phyloP scores from a whole-genome alignment of 1,139 yeast genomes.

The Hemisphaericaspora subhashii region DNA sequence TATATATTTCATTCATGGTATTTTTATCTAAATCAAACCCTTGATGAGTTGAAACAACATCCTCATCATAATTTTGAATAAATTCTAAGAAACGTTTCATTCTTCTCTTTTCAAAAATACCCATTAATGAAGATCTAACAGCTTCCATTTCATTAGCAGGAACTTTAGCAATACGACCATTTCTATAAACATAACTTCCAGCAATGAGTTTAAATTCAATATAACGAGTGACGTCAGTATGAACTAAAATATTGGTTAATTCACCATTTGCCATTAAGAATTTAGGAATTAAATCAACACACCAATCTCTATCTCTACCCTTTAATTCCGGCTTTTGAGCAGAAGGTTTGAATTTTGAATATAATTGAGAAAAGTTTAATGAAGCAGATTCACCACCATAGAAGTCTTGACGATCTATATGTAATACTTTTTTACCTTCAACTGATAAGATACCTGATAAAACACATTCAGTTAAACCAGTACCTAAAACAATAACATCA shows the following conservation, averaged over 20 bases:
- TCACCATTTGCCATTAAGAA: constrained; percentile 98
- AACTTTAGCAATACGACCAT: constrained; percentile 89
- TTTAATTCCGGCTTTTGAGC: constrained; percentile 69
- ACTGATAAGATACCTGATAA: constrained; percentile 91
- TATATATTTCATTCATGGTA: constrained; percentile 90
- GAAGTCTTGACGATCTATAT: constrained; percentile 94
- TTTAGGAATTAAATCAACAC: constrained; percentile 94
- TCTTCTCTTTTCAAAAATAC: constrained; percentile 92
- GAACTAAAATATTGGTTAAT: constrained; percentile 89
- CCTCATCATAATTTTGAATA: constrained; percentile 80
- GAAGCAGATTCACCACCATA: constrained; percentile 87
- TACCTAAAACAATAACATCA: constrained; percentile 64
- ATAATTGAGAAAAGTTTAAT: constrained; percentile 60
- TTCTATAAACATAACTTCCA: constrained; percentile 91
- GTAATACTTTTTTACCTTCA: constrained; percentile 88
- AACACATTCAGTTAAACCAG: constrained; percentile 95
- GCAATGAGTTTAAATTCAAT: constrained; percentile 94
- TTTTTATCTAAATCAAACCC: constrained; percentile 82
- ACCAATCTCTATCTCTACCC: constrained; percentile 97
- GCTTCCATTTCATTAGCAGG: constrained; percentile 95
- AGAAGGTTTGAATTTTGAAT: constrained; percentile 67
- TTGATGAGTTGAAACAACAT: constrained; percentile 77
- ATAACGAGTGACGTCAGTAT: constrained; percentile 93
- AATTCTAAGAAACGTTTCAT: constrained; percentile 90
- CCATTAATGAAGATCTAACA: constrained; percentile 87